A percentile compares a stretch with the other conserved stretches of the same genome.
phyloP scores from a whole-genome alignment of 176 grass and related monocot genomes.

The Otatea glauca region DNA sequence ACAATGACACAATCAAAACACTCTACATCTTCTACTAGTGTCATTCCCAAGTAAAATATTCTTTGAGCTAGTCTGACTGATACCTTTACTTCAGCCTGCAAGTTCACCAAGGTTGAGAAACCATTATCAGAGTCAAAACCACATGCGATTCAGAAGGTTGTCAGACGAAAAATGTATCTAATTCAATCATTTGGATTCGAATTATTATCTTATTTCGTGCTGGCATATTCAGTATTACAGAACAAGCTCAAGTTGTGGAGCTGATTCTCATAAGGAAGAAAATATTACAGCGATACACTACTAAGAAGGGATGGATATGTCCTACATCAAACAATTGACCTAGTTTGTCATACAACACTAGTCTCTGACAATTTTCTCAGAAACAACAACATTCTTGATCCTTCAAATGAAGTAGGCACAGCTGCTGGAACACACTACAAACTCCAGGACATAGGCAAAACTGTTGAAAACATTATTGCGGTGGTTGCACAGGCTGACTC shows the following conservation, averaged over 20 bases:
- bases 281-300: conserved; percentile 21
- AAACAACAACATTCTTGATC: not conserved
- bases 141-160: not conserved
- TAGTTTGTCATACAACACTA: conserved; percentile 18
- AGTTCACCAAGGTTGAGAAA: not conserved
- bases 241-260: not conserved
- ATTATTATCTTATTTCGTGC: not conserved
- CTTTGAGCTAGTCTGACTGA: not conserved
- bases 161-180: not conserved
- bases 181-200: not conserved
- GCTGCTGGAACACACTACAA: not conserved
- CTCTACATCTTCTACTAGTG: not conserved
- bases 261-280: not conserved
- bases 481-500: not conserved
- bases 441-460: not conserved
- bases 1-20: not conserved
- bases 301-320: not conserved
- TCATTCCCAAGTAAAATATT: not conserved
- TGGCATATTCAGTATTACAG: not conserved
- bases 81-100: not conserved
- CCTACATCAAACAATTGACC: not conserved
- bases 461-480: not conserved
- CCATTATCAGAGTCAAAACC: not conserved
- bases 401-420: not conserved
- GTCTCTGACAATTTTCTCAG: not conserved